These are phyloP conservation scores for Cadophora gregata DNA, from an alignment of 2,329 filamentous ascomycete genomes.

Conservation along the genomic window DNA sequence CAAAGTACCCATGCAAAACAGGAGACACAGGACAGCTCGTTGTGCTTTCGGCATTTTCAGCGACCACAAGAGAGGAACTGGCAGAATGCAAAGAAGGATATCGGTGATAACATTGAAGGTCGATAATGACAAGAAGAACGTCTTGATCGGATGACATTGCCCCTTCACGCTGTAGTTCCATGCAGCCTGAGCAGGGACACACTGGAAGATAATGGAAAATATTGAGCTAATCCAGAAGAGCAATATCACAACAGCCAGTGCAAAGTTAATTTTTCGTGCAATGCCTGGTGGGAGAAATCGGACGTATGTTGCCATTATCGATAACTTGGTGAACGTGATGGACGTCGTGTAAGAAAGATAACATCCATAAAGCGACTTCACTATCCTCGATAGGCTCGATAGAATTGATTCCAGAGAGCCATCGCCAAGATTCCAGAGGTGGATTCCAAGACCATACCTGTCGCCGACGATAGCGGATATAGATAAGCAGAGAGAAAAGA, in stretches of 20 bases:
- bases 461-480: background rate
- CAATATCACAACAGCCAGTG: background rate
- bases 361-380: background rate
- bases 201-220: background rate
- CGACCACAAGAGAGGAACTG: background rate
- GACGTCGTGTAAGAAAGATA: background rate
- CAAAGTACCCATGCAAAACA: conserved; percentile 2
- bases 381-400: background rate
- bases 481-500: background rate
- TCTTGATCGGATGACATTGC: background rate
- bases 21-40: background rate
- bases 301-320: background rate
- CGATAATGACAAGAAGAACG: background rate
- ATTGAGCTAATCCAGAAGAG: conserved; percentile 8
- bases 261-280: background rate
- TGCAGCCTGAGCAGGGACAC: background rate
- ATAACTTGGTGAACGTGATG: background rate
- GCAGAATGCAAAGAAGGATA: background rate
- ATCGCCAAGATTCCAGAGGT: background rate
- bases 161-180: background rate
- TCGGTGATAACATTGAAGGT: conserved; percentile 4
- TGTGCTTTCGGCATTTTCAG: conserved; percentile 1
- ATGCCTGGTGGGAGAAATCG: background rate
- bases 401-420: background rate
- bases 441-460: background rate